A percentile compares a stretch with the other conserved stretches of the same genome.
These are phyloP conservation scores for Trichoderma guizhouense DNA, from an alignment of 2,329 filamentous ascomycete species.

Conservation along the genomic window DNA sequence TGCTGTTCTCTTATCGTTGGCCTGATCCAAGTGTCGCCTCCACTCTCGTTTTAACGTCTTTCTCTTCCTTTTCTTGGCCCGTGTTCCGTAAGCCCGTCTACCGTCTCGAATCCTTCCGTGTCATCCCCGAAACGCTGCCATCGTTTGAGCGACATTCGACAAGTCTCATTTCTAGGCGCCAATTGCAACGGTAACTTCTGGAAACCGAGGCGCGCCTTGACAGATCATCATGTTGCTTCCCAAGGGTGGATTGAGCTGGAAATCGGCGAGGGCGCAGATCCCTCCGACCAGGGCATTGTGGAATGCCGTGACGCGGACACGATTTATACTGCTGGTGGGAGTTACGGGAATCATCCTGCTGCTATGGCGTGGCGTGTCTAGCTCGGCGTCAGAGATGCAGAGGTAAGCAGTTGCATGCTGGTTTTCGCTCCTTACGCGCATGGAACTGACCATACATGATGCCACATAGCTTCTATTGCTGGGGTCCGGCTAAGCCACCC, in stretches of 20 bases:
- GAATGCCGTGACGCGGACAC: conserved; percentile 69
- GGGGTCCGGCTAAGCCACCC: conserved; percentile 90
- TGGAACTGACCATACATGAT: background rate
- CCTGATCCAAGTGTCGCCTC: conserved; percentile 3
- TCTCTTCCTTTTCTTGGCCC: background rate
- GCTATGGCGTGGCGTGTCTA: conserved; percentile 82
- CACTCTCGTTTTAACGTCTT: conserved; percentile 9
- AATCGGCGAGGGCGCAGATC: conserved; percentile 75
- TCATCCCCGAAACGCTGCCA: conserved; percentile 1
- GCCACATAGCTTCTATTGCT: conserved; percentile 82
- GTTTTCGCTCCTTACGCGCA: background rate
- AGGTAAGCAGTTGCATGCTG: conserved; percentile 55
- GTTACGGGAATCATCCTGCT: conserved; percentile 69
- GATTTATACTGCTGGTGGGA: conserved; percentile 72
- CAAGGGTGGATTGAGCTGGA: conserved; percentile 89
- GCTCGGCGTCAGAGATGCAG: conserved; percentile 82
- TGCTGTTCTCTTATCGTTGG: background rate
- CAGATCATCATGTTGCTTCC: conserved; percentile 74
- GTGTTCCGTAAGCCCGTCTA: background rate
- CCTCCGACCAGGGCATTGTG: conserved; percentile 72
- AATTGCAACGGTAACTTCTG: background rate
- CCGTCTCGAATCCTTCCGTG: background rate
- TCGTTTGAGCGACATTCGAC: background rate
- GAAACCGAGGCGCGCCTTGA: conserved; percentile 13
- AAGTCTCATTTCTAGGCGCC: background rate